Base-by-base conservation (phyloP, 2,329 filamentous ascomycete genomes). In the Colletotrichum paranaense region DNA sequence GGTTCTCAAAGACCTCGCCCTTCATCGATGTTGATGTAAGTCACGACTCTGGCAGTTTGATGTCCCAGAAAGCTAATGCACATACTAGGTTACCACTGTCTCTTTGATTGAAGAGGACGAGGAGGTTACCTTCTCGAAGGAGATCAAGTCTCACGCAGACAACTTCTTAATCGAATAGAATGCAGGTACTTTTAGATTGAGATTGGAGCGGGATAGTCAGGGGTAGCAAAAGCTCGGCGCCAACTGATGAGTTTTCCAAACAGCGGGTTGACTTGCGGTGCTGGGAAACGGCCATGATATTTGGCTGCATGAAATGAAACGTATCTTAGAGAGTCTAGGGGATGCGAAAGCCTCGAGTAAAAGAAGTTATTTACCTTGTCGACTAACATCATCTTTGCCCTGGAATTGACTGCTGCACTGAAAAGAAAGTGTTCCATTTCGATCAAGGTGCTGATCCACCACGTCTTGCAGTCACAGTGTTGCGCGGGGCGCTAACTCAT, bases 11-110 rank as follows among this genome's bases (percentile, higher is more conserved):
- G 89, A 89, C 91, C 55, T 91, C 89, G 72, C 96, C 97, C 32
- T 98, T 94, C 82, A 90, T 98, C 63, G 95, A 98, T 79, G 94
- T 99, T 76, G 95, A 98, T 85, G 96, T 98, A 88, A 92, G 93
- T 90, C 38, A 14, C 28, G 26, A 6, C 16, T 4, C 6, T 5
- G 19, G 11, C 7, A 35, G 24, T 19, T 12, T 28, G 14, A 49
- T 16, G 22, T 19, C 26, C 52, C 32, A 35, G 35, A 30, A 32
- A 30, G 38, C 68, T 69, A 32, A 74, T 49, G 19, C 14, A 56
- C 12, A 58, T 38, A 57, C 2, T 35, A 80, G 93, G 92, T 95
- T 64, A 86, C 87, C 3, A 89, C 91, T 58, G 93, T 96, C 28
- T 89, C 89, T 30, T 84, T 97, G 77, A 79, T 95, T 68, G 93